phyloP scores from a whole-genome alignment of 1,284 basidiomycete genomes.

The Austroboletus novae-zelandiae region DNA sequence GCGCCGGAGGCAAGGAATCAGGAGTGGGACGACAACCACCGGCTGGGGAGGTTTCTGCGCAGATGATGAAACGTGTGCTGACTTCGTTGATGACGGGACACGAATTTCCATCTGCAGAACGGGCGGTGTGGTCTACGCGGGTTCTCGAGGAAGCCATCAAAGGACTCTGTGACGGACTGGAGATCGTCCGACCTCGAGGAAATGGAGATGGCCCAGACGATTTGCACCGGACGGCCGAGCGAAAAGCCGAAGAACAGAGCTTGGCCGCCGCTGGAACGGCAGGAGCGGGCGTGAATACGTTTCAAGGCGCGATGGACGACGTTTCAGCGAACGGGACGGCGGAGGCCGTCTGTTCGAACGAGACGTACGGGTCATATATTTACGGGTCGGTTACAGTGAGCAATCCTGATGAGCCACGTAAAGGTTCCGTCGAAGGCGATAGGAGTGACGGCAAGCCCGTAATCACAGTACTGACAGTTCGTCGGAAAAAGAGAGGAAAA shows the following conservation, averaged over 20 bases:
- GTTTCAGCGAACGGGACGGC: slow-evolving; percentile 64
- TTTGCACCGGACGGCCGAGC: slow-evolving; percentile 39
- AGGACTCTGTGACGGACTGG: slow-evolving; percentile 66
- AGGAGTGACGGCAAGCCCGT: slow-evolving; percentile 18
- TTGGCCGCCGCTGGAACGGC: slow-evolving; percentile 49
- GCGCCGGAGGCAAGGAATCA: slow-evolving; percentile 13
- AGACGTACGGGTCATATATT: slow-evolving; percentile 57
- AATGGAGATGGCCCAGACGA: slow-evolving; percentile 18
- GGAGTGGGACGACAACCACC: slow-evolving; percentile 42
- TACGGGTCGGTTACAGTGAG: slow-evolving; percentile 52
- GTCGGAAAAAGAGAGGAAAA: slow-evolving; percentile 53
- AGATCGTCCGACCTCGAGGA: slow-evolving; percentile 27
- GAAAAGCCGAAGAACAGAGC: slow-evolving; percentile 18
- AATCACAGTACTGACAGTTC: slow-evolving; percentile 58
- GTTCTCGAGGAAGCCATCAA: slow-evolving; percentile 65
- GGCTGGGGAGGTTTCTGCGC: slow-evolving; percentile 59
- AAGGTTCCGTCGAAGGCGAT: slow-evolving; percentile 11
- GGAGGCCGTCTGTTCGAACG: slow-evolving; percentile 57
- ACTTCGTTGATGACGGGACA: slow-evolving; percentile 66
- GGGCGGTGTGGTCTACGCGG: slow-evolving; percentile 65
- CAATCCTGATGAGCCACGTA: slow-evolving; percentile 40
- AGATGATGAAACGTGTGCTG: slow-evolving; percentile 68
- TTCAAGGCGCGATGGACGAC: slow-evolving; percentile 40
- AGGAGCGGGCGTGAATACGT: slow-evolving; percentile 36
- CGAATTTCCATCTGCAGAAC: slow-evolving; percentile 72